Evolutionary conservation across 495 filamentous ascomycete species (phyloP), one percentile per base, ranked within the genome.

Genomic region (Talaromyces nanjingensis): DNA sequence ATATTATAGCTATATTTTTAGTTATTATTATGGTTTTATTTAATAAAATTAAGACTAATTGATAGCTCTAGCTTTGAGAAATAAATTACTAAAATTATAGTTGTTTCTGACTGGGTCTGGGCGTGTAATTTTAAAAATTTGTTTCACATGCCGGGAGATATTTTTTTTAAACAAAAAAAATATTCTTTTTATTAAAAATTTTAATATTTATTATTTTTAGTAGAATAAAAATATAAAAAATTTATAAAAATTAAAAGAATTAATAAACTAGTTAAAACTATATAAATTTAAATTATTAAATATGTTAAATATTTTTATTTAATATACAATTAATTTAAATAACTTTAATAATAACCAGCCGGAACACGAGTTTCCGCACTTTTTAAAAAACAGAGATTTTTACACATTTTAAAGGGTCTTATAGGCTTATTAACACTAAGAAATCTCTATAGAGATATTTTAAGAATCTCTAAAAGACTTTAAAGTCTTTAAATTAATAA

Each of bases 361-460:
- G 37, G 14, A 42, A 42, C 37, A 42, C 37, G 14, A 42, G 37
- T 42, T 42, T 42, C 14, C 14, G 14, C 7, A 6, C 37, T 42
- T 42, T 67, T 61, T 42, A 49, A 27, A 53, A 52, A 24, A 47
- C 27, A 12, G 34, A 64, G 65, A 34, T 16, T 37, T 24, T 65
- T 60, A 61, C 34, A 65, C 52, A 1, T 37, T 65, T 55, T 49
- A 45, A 60, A 59, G 18, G 49, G 4, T 27, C 27, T 18, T 56
- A 66, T 6, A 24, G 24, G 4, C 39, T 25, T 59, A 11, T 59
- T 59, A 64, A 29, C 6, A 47, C 24, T 27, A 31, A 59, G 18
- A 33, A 49, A 58, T 64, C 64, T 55, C 39, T 56, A 25, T 64
- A 64, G 31, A 66, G n/a, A 47, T 18, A n/a, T n/a, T 55, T 7